phyloP scores from a whole-genome alignment of 306 rosid genomes.

The Citrullus amarus region DNA sequence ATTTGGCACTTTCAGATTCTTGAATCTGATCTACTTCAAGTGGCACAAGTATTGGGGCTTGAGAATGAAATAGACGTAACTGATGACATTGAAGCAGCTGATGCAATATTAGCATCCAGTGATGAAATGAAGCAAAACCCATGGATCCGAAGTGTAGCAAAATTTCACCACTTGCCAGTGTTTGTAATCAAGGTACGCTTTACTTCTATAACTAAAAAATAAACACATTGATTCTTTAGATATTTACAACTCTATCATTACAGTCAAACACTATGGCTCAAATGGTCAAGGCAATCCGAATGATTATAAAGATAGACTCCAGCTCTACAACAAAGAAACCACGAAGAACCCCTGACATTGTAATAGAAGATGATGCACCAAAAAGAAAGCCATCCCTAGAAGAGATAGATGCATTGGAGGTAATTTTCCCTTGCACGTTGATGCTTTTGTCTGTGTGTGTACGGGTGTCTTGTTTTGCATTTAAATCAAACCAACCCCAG shows the following conservation, averaged over 20 bases:
- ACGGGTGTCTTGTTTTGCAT: background rate
- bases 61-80: constrained; percentile 66
- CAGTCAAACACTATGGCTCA: constrained; percentile 97
- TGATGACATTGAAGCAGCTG: constrained; percentile 75
- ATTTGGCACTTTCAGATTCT: constrained; percentile 41
- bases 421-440: constrained; percentile 16
- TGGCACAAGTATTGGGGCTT: constrained; percentile 79
- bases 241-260: constrained; percentile 7
- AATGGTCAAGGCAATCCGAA: constrained; percentile 88
- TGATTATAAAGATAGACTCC: constrained; percentile 73
- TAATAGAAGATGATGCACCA: constrained; percentile 79
- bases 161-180: constrained; percentile 78
- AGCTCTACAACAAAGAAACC: constrained; percentile 34
- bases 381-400: constrained; percentile 70
- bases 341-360: constrained; percentile 44
- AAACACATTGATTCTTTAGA: background rate
- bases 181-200: constrained; percentile 75
- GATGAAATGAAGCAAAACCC: constrained; percentile 69
- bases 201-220: constrained; percentile 3
- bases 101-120: constrained; percentile 74
- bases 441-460: background rate
- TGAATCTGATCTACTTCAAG: constrained; percentile 87
- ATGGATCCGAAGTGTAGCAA: constrained; percentile 84
- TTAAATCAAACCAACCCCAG: background rate
- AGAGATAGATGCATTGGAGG: constrained; percentile 98